Percentiles rank a stretch among this genome's conserved stretches.
Evolutionary conservation across 2,329 filamentous ascomycete species (phyloP).

Genomic region (Lasiodiplodia gonubiensis): DNA sequence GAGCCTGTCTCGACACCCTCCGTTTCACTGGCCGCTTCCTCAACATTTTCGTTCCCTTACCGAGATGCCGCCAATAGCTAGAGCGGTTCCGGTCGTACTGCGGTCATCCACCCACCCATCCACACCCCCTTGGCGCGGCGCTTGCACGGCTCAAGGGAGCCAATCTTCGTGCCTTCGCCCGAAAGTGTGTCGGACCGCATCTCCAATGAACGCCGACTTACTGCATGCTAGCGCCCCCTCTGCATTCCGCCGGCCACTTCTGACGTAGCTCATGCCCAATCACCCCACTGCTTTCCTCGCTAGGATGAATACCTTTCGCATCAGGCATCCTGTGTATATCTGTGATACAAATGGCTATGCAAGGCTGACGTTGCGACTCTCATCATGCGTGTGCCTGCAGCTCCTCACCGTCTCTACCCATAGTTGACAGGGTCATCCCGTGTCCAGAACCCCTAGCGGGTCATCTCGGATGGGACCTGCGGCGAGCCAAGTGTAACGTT

Average conservation of each 20-base stretch:
- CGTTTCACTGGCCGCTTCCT: neutral
- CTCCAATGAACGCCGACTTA: conserved; percentile 8
- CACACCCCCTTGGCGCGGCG: conserved; percentile 11
- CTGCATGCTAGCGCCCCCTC: conserved; percentile 5
- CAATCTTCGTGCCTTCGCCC: conserved; percentile 18
- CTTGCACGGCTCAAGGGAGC: conserved; percentile 23
- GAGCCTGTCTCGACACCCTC: neutral
- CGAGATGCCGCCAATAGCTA: neutral
- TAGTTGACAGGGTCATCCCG: conserved; percentile 10
- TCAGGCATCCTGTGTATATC: conserved; percentile 4
- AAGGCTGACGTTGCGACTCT: neutral
- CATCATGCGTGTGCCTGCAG: conserved; percentile 17
- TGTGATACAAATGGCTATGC: conserved; percentile 6
- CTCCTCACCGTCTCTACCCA: conserved; percentile 8
- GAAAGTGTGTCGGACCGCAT: conserved; percentile 12
- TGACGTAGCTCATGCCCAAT: conserved; percentile 15
- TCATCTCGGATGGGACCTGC: neutral
- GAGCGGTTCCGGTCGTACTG: conserved; percentile 3
- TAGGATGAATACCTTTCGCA: conserved; percentile 8
- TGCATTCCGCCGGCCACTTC: conserved; percentile 11
- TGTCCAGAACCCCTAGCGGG: neutral
- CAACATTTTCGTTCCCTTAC: conserved; percentile 5
- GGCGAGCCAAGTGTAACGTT: neutral
- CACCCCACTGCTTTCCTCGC: neutral
- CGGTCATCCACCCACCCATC: neutral